These are phyloP conservation scores for Elongisporangium prolatum DNA, from an alignment of 352 stramenopile species.

Conservation along the genomic window DNA sequence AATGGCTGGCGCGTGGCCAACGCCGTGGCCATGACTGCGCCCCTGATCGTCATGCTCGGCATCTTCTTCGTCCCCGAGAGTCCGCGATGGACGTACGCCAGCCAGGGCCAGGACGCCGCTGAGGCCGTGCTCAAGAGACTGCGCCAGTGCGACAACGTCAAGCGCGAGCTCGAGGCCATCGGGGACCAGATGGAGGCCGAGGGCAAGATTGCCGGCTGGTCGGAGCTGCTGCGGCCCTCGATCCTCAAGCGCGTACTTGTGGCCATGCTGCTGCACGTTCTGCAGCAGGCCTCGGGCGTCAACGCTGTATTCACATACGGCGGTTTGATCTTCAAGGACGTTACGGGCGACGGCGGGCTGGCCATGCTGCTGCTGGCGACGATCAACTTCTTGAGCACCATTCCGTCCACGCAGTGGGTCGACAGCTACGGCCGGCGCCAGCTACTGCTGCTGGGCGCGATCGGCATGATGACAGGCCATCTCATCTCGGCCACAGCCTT, in stretches of 20 bases:
- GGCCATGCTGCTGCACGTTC: conserved; percentile 19
- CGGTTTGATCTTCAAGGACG: conserved; percentile 26
- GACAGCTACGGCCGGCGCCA: conserved; percentile 24
- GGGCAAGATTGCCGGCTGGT: conserved; percentile 5
- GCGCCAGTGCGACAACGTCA: conserved; percentile 3
- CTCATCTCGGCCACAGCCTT: conserved; percentile 23
- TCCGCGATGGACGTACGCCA: conserved; percentile 6
- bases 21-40: conserved; percentile 9
- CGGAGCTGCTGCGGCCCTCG: conserved; percentile 18
- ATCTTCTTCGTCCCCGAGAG: conserved; percentile 12
- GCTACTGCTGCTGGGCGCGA: conserved; percentile 20
- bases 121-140: conserved; percentile 5
- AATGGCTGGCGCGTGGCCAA: conserved; percentile 31
- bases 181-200: conserved; percentile 24
- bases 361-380: conserved; percentile 20
- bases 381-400: conserved; percentile 27
- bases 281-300: conserved; percentile 29
- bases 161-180: not conserved
- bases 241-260: conserved; percentile 20
- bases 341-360: conserved; percentile 15
- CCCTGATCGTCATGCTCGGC: conserved; percentile 6
- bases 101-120: conserved; percentile 6
- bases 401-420: conserved; percentile 27
- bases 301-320: conserved; percentile 28
- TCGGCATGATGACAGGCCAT: conserved; percentile 22